A percentile compares a stretch with the other conserved stretches of the same genome.
phyloP scores from a whole-genome alignment of 2,329 filamentous ascomycete species.

The Nectriaceae sp. region DNA sequence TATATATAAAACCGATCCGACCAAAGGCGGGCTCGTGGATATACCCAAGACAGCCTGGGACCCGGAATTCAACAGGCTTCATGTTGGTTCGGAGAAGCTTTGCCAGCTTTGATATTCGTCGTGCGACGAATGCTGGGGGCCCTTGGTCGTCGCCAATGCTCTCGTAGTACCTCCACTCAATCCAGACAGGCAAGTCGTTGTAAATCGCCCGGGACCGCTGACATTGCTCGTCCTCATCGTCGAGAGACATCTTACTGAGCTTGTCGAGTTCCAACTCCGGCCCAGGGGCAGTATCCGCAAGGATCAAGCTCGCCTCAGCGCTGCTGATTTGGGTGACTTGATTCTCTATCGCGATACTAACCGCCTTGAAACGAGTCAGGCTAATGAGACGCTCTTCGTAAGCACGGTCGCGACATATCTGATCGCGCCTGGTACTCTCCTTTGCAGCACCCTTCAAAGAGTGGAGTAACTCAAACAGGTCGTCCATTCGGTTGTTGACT shows the following conservation, averaged over 20 bases:
- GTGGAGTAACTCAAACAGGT: no score
- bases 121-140: background rate
- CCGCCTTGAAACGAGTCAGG: constrained; percentile 1
- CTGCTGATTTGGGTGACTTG: background rate
- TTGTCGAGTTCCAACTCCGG: background rate
- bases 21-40: no score
- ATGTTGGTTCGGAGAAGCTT: constrained; percentile 1
- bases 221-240: background rate
- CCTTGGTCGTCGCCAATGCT: background rate
- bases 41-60: no score
- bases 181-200: background rate
- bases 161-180: constrained; percentile 7
- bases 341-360: constrained; percentile 2
- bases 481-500: no score
- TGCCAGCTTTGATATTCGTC: constrained; percentile 2
- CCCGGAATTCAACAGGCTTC: no score
- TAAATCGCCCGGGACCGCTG: background rate
- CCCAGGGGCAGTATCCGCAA: background rate
- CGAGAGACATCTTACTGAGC: background rate
- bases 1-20: no score
- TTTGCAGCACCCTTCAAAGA: no score
- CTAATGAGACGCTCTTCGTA: constrained; percentile 3
- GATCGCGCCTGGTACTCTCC: no score
- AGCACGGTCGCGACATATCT: no score
- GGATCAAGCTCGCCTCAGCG: background rate